Evolutionary conservation across 2,329 filamentous ascomycete species (phyloP).

Genomic region (Monascus ruber): DNA sequence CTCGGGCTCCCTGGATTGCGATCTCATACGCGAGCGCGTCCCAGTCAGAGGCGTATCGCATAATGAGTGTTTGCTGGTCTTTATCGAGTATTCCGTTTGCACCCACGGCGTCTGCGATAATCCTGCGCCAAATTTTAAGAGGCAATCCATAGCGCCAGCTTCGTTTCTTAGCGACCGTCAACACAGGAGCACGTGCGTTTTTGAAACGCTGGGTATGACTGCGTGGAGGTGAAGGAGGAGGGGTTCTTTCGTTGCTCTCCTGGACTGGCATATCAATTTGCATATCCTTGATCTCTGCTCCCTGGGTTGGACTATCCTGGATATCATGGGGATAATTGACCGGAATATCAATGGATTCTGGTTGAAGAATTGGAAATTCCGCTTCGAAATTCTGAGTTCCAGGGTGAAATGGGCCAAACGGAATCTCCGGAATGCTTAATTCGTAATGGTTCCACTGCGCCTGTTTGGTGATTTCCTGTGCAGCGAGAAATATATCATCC

Average conservation of each 20-base stretch:
- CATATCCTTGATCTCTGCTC: background rate
- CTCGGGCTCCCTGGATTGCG: conserved; percentile 15
- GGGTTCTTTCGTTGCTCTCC: background rate
- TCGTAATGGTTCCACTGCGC: background rate
- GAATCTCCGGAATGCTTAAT: background rate
- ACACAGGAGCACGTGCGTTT: background rate
- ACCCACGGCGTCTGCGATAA: conserved; percentile 18
- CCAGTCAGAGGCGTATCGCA: conserved; percentile 24
- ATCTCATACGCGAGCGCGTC: conserved; percentile 17
- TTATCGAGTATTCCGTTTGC: conserved; percentile 14
- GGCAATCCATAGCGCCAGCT: conserved; percentile 16
- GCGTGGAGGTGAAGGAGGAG: background rate
- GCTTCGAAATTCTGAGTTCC: conserved; percentile 5
- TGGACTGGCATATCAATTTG: background rate
- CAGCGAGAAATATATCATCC: background rate
- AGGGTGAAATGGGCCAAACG: conserved; percentile 7
- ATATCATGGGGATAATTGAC: background rate
- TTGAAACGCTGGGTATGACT: background rate
- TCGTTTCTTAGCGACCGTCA: conserved; percentile 4
- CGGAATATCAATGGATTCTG: background rate
- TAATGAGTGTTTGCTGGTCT: conserved; percentile 17
- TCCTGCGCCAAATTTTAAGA: conserved; percentile 16
- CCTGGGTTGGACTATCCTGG: background rate
- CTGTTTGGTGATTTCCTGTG: background rate
- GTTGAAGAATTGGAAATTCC: conserved; percentile 12